These are phyloP conservation scores for Favolaschia claudopus DNA, from an alignment of 768 basidiomycete species.

Conservation along the genomic window DNA sequence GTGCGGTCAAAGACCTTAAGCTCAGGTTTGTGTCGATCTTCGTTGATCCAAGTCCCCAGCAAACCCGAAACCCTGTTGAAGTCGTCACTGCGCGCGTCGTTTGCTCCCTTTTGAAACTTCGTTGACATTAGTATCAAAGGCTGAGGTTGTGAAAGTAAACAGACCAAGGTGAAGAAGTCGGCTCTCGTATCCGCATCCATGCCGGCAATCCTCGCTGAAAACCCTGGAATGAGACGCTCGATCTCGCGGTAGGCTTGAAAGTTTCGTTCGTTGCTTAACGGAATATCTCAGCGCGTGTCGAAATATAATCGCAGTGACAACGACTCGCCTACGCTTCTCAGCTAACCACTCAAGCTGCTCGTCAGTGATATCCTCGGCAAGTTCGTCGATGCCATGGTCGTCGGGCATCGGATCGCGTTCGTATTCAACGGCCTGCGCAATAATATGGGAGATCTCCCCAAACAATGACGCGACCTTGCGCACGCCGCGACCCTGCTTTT, in stretches of 20 bases:
- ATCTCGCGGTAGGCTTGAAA: not conserved
- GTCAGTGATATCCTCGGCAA: not conserved
- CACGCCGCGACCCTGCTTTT: not conserved
- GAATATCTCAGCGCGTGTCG: not conserved
- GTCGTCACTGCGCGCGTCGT: conserved; percentile 22
- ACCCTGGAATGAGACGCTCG: not conserved
- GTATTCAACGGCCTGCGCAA: conserved; percentile 1
- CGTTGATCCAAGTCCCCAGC: not conserved
- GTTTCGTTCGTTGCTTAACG: conserved; percentile 7
- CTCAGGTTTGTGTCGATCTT: not conserved
- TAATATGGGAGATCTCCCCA: conserved; percentile 3
- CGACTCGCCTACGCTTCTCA: conserved; percentile 10
- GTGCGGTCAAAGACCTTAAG: conserved; percentile 5
- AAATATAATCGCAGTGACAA: not conserved
- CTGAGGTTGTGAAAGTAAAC: not conserved
- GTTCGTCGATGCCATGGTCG: not conserved
- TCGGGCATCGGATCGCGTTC: not conserved
- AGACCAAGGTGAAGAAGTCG: not conserved
- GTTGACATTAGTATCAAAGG: not conserved
- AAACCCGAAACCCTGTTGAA: not conserved
- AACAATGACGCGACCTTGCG: conserved; percentile 9
- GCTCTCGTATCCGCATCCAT: not conserved
- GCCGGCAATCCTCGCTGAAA: not conserved
- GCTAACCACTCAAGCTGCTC: conserved; percentile 1
- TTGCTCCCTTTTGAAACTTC: conserved; percentile 24